Base-by-base conservation (phyloP, 2,329 filamentous ascomycete species). In the Diaporthe destruens region DNA sequence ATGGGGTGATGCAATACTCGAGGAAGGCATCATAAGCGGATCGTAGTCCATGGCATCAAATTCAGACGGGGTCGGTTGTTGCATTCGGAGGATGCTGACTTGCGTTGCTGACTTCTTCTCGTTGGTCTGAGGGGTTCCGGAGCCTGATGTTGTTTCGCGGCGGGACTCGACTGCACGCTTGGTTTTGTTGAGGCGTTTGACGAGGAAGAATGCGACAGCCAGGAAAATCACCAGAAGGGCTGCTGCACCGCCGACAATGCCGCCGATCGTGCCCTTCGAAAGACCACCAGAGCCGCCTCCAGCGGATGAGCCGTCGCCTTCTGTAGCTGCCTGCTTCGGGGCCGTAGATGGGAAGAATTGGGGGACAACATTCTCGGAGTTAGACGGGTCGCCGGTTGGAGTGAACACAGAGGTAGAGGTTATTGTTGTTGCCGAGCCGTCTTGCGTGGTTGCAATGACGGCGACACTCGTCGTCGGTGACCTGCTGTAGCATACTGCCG, bases 181-280 rank as follows among this genome's bases (percentile, higher is more conserved):
- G 25, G 87, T 84, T 54, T 80, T 83, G 72, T 83, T 87, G 20
- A 90, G 82, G 12, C 84, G 85, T 1, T 85, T 82, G 57, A 90
- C 81, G 59, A 90, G 84, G 63, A 88, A 79, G 73, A 82, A 85
- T 2, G 87, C 81, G 0, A 83, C 83, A 2, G 83, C 79, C 7
- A 90, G 51, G 14, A 89, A 81, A 34, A 85, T 80, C 1, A 87
- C 71, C 2, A 90, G 79, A 14, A 90, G 77, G 0, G 81, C 83
- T 3, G 87, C 80, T 16, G 85, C 85, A 1, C 87, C 88, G 2
- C 84, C 86, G 44, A 90, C 82, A 29, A 90, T 88, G 2, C 88
- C 89, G 3, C 85, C 88, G 2, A 90, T 80, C 34, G 85, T 81
- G 0, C 79, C 82, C 0, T 76, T 77, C 32, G 83, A 82, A 29